Conservation (phyloP, 257 asterid genomes). For the Rhazya stricta region DNA sequence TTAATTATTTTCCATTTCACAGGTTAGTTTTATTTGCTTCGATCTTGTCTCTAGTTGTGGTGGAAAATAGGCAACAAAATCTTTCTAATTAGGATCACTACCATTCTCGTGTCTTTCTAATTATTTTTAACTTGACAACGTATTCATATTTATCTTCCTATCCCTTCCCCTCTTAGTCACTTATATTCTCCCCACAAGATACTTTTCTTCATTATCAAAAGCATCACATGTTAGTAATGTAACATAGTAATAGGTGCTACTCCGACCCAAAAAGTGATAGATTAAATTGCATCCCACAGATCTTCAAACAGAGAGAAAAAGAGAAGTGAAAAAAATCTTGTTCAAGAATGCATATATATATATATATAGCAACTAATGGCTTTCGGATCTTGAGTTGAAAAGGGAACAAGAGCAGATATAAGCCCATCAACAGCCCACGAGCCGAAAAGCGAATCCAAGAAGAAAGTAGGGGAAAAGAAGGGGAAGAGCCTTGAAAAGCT, state of each 20-base stretch:
- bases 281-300: too few species aligned
- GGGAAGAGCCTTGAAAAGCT: conserved; percentile 17
- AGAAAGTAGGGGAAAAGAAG: conserved; percentile 22
- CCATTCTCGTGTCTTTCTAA: neutral
- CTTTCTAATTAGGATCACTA: neutral
- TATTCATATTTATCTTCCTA: too few species aligned
- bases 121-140: neutral
- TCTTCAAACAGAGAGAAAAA: too few species aligned
- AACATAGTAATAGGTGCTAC: too few species aligned
- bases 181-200: neutral
- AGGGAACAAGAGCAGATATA: neutral
- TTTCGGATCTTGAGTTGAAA: neutral
- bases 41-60: neutral
- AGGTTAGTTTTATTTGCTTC: neutral
- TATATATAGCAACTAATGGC: too few species aligned
- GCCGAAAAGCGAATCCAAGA: conserved; percentile 37
- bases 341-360: too few species aligned
- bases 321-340: too few species aligned
- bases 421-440: conserved; percentile 34
- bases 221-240: too few species aligned
- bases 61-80: conserved; percentile 10
- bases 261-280: too few species aligned
- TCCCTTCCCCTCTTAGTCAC: neutral
- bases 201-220: neutral
- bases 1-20: conserved; percentile 5